Evolutionary conservation across 805 yeast genomes (phyloP).

Genomic region (Myxozyma monticola): DNA sequence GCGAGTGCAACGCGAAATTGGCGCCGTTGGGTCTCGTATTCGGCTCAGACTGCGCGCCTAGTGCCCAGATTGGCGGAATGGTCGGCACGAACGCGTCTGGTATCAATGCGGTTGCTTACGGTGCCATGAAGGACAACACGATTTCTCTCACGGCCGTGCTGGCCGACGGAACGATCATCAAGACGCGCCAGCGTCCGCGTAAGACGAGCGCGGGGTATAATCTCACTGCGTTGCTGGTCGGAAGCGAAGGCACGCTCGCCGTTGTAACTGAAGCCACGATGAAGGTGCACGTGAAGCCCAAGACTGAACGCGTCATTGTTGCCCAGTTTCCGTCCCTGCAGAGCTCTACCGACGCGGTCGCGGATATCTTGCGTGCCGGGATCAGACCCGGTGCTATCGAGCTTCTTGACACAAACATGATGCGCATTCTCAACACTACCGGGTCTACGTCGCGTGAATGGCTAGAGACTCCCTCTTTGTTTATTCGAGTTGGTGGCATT

Average conservation of each 20-base stretch:
- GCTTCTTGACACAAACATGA: constrained; percentile 68
- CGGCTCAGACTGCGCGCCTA: constrained; percentile 89
- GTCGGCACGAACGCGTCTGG: constrained; percentile 79
- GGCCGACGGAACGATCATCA: constrained; percentile 80
- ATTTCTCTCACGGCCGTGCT: constrained; percentile 72
- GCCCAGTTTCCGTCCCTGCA: constrained; percentile 63
- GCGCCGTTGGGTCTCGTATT: constrained; percentile 58
- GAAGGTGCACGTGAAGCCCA: constrained; percentile 47
- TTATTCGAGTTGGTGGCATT: constrained; percentile 69
- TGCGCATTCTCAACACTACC: constrained; percentile 66
- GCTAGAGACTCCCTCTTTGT: constrained; percentile 71
- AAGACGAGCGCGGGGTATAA: constrained; percentile 83
- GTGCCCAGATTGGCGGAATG: constrained; percentile 88
- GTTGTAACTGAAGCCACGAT: constrained; percentile 54
- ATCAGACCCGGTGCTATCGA: constrained; percentile 78
- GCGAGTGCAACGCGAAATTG: constrained; percentile 64
- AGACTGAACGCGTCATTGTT: constrained; percentile 56
- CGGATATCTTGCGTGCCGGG: constrained; percentile 64
- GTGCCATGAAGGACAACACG: constrained; percentile 83
- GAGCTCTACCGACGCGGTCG: constrained; percentile 72
- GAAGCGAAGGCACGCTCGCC: constrained; percentile 76
- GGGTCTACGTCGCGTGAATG: constrained; percentile 56
- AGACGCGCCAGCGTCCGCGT: constrained; percentile 74
- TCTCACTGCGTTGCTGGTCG: constrained; percentile 72
- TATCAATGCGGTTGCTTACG: constrained; percentile 76